Evolutionary conservation across 1,139 yeast species (phyloP).

Genomic region (Geotrichum cucujoidarum): DNA sequence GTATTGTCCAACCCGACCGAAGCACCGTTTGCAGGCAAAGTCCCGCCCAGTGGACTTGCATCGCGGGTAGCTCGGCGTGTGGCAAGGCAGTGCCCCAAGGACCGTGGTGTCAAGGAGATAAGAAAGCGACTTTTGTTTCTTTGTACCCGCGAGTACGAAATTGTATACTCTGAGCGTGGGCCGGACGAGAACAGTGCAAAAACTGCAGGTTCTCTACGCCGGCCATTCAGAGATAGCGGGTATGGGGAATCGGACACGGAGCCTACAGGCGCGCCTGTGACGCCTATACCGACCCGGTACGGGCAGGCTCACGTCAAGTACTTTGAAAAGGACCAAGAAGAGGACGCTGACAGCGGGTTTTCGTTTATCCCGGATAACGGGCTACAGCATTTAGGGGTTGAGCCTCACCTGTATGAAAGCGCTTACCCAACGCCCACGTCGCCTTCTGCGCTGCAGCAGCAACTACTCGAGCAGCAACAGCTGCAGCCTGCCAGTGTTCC

Average conservation of each 20-base stretch:
- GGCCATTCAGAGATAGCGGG: background rate
- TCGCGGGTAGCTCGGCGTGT: conserved; percentile 37
- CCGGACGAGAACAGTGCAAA: no score
- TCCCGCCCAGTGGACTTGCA: conserved; percentile 38
- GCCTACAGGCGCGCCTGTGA: background rate
- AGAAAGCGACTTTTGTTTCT: conserved; percentile 33
- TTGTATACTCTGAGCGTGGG: no score
- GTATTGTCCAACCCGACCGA: conserved; percentile 32
- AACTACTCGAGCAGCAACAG: no score
- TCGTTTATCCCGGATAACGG: background rate
- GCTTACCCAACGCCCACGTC: background rate
- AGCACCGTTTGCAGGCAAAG: conserved; percentile 38
- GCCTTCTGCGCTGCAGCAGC: background rate
- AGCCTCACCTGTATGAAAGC: background rate
- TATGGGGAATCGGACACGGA: background rate
- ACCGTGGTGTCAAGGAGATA: conserved; percentile 31
- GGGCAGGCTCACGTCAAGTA: background rate
- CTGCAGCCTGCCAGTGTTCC: no score
- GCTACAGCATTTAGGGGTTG: background rate
- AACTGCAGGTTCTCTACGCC: no score
- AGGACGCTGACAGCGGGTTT: no score
- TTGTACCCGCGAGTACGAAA: conserved; percentile 24
- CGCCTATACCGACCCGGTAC: background rate
- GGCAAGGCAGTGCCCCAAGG: no score
- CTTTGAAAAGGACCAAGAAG: background rate